Conservation (phyloP, 2,329 filamentous ascomycete genomes). For the Fusarium sp. region DNA sequence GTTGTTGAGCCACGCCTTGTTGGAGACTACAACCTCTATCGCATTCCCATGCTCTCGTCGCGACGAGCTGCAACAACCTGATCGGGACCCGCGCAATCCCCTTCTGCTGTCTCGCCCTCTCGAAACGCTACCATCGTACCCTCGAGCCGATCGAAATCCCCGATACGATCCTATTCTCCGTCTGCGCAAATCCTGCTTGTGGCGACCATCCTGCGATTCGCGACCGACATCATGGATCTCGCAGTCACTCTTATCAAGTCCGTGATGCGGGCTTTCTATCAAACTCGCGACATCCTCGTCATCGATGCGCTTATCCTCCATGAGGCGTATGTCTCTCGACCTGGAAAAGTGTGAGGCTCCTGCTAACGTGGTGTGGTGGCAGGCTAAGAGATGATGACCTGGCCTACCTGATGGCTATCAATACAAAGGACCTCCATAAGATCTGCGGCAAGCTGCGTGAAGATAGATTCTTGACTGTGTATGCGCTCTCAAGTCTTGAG, state of each 20-base stretch:
- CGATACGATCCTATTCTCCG: not conserved
- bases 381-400: slow-evolving; percentile 88
- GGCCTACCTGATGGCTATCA: slow-evolving; percentile 84
- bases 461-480: slow-evolving; percentile 84
- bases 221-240: slow-evolving; percentile 55
- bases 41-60: slow-evolving; percentile 7
- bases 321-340: slow-evolving; percentile 66
- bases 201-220: not conserved
- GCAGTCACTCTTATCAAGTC: slow-evolving; percentile 83
- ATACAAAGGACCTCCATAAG: slow-evolving; percentile 90
- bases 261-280: slow-evolving; percentile 85
- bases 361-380: slow-evolving; percentile 71
- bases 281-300: slow-evolving; percentile 82
- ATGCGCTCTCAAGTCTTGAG: slow-evolving; percentile 48
- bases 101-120: not conserved
- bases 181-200: not conserved
- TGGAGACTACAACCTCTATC: slow-evolving; percentile 19
- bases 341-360: slow-evolving; percentile 46
- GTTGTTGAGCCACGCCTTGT: slow-evolving; percentile 26
- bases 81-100: not conserved
- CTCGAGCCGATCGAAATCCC: not conserved
- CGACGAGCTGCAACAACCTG: not conserved
- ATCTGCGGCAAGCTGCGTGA: slow-evolving; percentile 84
- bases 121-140: not conserved
- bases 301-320: slow-evolving; percentile 88